These are phyloP conservation scores for Petunia axillaris DNA, from an alignment of 257 asterid genomes.

Conservation along the genomic window DNA sequence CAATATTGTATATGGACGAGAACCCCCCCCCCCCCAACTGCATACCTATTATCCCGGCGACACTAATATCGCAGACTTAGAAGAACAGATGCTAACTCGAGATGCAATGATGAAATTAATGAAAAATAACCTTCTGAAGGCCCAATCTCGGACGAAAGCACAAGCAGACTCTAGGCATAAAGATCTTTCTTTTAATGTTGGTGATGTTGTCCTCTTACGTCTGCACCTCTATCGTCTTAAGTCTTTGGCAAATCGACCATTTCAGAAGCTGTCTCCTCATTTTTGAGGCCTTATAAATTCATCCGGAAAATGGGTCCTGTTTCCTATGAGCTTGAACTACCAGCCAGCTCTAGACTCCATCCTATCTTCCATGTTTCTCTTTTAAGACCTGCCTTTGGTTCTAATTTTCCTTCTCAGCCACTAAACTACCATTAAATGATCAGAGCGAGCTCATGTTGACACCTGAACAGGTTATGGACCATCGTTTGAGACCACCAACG, in stretches of 20 bases:
- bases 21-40: not conserved
- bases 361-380: too few species aligned
- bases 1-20: not conserved
- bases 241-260: not conserved
- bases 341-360: not conserved
- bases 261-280: not conserved
- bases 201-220: not conserved
- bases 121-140: not conserved
- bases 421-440: not conserved
- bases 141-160: constrained; percentile 15
- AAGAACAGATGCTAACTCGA: not conserved
- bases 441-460: not conserved
- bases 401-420: too few species aligned
- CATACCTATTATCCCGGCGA: not conserved
- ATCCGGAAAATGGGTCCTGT: not conserved
- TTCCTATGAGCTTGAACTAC: not conserved
- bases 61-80: not conserved
- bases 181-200: not conserved
- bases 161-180: constrained; percentile 1
- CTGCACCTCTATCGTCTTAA: not conserved
- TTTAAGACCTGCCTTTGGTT: too few species aligned
- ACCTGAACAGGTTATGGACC: not conserved
- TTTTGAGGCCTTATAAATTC: constrained; percentile 5
- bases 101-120: constrained; percentile 14
- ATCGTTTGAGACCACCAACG: not conserved